Evolutionary conservation across 1,139 yeast species (phyloP), one percentile per base, ranked within the genome.

Genomic region (Hemisphaericaspora subhashii): DNA sequence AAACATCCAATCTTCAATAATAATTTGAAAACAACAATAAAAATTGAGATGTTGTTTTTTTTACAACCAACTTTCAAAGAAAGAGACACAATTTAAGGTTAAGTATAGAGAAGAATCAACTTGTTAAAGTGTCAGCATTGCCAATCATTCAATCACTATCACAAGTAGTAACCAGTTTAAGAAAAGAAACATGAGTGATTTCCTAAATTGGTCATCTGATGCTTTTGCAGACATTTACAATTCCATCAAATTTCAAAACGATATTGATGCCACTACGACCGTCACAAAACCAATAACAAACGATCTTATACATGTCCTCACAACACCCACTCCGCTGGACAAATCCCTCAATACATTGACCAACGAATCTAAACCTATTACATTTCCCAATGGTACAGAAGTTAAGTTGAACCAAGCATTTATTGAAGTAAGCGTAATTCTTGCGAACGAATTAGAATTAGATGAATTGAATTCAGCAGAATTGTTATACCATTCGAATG

Each of bases 321-420:
- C 65, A 2, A 66, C 74, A 5, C 83, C 89, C 1, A 50, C 62
- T 5, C 78, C 79, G 54, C 77, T 72, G 45, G 79, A 77, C 27
- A 36, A 67, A 4, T 77, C 87, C 42, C 66, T 92, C 52, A 66
- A 70, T 21, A 57, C 57, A 35, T 57, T 88, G 27, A 46, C 57
- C 23, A 62, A 60, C 38, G 82, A 79, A 48, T 64, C 74, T 22
- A 78, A 81, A 35, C 72, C 75, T 18, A 64, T 84, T 10, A 62
- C 58, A 14, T 66, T 87, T 36, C 52, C 66, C 23, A 60, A 58
- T 44, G 76, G 74, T 13, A 90, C 84, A 44, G 89, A 84, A 46
- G 69, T 84, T 41, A 71, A 76, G 44, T 65, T 90, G 39, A 95
- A 90, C 57, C 85, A 81, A 30, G 52, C 55, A 20, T 72, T 70